Evolutionary conservation across 2,329 filamentous ascomycete species (phyloP).

Genomic region (Aspergillus latus): DNA sequence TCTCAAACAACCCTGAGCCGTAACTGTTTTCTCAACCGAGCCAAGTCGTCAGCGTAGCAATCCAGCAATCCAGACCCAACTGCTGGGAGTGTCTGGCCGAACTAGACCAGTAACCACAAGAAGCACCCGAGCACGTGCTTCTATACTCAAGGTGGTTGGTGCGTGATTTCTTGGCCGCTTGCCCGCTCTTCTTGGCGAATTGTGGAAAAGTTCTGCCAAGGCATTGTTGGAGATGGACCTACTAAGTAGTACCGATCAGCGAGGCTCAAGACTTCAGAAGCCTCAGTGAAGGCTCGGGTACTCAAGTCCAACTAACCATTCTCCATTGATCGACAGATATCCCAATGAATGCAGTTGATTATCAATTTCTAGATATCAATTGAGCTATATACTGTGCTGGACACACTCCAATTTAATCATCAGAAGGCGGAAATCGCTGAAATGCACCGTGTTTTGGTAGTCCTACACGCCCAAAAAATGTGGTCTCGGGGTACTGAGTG

Average conservation of each 20-base stretch:
- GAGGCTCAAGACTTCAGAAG: background rate
- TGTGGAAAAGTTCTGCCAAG: background rate
- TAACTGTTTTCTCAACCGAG: too few species aligned
- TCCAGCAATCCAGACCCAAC: background rate
- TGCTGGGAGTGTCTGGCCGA: too few species aligned
- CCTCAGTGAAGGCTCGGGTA: too few species aligned
- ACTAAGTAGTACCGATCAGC: too few species aligned
- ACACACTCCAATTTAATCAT: background rate
- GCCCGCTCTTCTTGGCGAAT: background rate
- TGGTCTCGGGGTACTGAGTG: background rate
- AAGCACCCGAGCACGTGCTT: background rate
- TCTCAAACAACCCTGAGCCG: too few species aligned
- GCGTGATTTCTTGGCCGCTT: background rate
- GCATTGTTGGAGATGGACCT: background rate
- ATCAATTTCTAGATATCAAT: background rate
- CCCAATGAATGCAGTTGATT: too few species aligned
- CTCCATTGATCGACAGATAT: too few species aligned
- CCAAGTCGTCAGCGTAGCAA: too few species aligned
- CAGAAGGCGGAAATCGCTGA: background rate
- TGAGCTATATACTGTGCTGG: background rate
- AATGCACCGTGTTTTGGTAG: background rate
- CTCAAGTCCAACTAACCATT: too few species aligned
- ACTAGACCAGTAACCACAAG: background rate
- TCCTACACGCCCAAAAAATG: background rate
- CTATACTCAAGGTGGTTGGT: background rate